Evolutionary conservation across 2,329 filamentous ascomycete species (phyloP).

Genomic region (Byssoonygena ceratinophila): DNA sequence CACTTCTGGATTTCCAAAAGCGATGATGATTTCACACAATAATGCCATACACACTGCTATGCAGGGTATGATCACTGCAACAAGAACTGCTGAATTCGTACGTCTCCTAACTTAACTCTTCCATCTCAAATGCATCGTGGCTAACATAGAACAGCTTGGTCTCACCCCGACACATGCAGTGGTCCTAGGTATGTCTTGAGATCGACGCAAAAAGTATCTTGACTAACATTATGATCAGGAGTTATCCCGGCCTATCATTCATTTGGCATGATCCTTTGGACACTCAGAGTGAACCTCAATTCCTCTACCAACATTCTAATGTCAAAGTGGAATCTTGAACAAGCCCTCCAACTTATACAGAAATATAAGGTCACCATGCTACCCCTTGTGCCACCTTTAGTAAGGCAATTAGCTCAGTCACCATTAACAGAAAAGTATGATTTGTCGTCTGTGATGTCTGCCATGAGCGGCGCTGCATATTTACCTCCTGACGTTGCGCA

Average conservation of each 20-base stretch:
- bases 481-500: slow-evolving; percentile 12
- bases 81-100: slow-evolving; percentile 11
- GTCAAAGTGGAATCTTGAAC: slow-evolving; percentile 14
- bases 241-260: slow-evolving; percentile 12
- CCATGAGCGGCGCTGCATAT: slow-evolving; percentile 13
- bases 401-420: slow-evolving; percentile 13
- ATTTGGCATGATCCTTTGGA: slow-evolving; percentile 13
- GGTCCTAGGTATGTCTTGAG: background rate
- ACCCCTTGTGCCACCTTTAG: slow-evolving; percentile 13
- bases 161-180: slow-evolving; percentile 1
- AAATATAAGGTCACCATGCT: slow-evolving; percentile 13
- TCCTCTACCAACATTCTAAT: slow-evolving; percentile 12
- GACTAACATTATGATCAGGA: slow-evolving; percentile 3
- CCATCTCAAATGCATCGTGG: background rate
- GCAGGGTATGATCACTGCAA: slow-evolving; percentile 12
- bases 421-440: slow-evolving; percentile 13
- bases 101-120: background rate
- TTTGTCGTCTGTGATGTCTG: slow-evolving; percentile 9
- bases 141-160: slow-evolving; percentile 5
- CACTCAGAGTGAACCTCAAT: slow-evolving; percentile 10
- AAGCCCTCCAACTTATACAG: slow-evolving; percentile 12
- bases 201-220: background rate
- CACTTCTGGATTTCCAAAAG: slow-evolving; percentile 14
- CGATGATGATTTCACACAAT: slow-evolving; percentile 17
- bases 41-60: slow-evolving; percentile 13